Conservation (phyloP, 495 filamentous ascomycete species). For the Penicillium paxilli region DNA sequence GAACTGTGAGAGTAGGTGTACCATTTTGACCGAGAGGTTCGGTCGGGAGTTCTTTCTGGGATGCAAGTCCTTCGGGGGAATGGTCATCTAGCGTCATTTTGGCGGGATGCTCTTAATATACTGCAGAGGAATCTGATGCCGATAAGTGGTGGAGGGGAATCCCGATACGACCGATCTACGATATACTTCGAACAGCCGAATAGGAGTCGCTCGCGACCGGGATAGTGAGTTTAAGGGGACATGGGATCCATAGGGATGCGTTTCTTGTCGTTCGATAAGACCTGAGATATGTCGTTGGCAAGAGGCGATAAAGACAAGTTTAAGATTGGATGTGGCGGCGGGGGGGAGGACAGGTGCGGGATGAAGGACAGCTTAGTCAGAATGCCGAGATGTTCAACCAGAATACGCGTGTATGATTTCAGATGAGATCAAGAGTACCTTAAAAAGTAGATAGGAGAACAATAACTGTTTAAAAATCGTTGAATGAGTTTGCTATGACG, state of each 20-base stretch:
- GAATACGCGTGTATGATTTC: not conserved
- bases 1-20: not conserved
- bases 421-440: not conserved
- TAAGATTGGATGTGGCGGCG: not conserved
- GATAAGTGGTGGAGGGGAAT: not conserved
- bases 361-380: conserved; percentile 5
- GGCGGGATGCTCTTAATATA: not conserved
- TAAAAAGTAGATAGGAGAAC: no score
- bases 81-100: conserved; percentile 22
- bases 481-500: conserved; percentile 13
- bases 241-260: not conserved
- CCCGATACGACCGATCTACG: not conserved
- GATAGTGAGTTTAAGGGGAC: not conserved
- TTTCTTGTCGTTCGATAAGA: not conserved
- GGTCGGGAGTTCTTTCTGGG: not conserved
- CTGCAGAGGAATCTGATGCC: not conserved
- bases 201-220: not conserved
- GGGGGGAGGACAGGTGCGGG: not conserved
- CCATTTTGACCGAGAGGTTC: not conserved
- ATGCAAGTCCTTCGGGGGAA: not conserved
- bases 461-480: conserved; percentile 2
- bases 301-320: conserved; percentile 6
- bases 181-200: not conserved
- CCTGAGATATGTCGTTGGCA: no score
- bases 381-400: not conserved